Evolutionary conservation across 1,284 basidiomycete genomes (phyloP), one percentile per base, ranked within the genome.

Genomic region (Volvariella volvacea): DNA sequence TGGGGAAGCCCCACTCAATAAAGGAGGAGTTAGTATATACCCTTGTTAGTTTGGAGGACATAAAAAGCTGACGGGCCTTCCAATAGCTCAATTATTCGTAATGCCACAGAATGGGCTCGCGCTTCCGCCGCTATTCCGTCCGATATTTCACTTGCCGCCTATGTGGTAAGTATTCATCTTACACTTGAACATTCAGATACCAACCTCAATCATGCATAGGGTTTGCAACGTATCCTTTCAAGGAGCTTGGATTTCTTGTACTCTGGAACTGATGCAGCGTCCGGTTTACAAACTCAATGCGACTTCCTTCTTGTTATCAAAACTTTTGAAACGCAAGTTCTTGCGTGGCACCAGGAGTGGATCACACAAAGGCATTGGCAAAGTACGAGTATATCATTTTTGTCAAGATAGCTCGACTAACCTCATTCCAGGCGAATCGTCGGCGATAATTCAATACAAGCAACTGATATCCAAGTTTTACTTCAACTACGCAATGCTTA

Each of bases 171-270:
- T 71, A 10, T 38, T 44, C 50, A 39, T 22, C 22, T 49, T 45
- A 38, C 38, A 30, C 36, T 44, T 43, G 17, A 16, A n/a, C n/a
- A n/a, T n/a, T n/a, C n/a, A n/a, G n/a, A n/a, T n/a, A n/a, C n/a
- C n/a, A n/a, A n/a, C n/a, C n/a, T n/a, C n/a, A n/a, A 33, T 36
- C 31, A 28, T 46, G 41, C 41, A 32, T 53, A 89, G 87, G 88
- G 89, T 53, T 64, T 94, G 30, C 92, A 93, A 71, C 84, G 88
- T 47, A 87, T 92, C 49, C 71, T 94, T 49, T 91, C 90, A 34
- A 76, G 94, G 36, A 88, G 88, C 54, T 74, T 97, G 25, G 94
- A 97, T 60, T 79, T 93, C 48, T 70, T 97, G 39, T 95, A 96
- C 63, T 89, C 90, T 4, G 84, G 83, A 12, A 92, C 83, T 3